Percentiles rank a stretch among this genome's conserved stretches.
Conservation (phyloP, 208 protist species). For the Leishmania turanica region DNA sequence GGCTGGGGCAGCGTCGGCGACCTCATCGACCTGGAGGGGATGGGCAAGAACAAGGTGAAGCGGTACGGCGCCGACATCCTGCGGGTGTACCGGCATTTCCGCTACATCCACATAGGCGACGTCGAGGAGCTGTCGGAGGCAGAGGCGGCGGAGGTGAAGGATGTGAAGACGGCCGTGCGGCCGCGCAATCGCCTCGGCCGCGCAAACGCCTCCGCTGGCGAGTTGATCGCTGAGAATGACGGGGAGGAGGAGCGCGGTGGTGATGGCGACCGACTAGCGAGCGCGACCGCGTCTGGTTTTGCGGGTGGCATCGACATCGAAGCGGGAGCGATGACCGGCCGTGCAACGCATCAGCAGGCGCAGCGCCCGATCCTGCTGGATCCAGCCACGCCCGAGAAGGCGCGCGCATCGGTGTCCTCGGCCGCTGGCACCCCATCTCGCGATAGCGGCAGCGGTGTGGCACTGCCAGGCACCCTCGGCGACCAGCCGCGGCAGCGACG, state of each 20-base stretch:
- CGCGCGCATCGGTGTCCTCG: conserved; percentile 11
- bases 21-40: conserved; percentile 80
- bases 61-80: conserved; percentile 86
- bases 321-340: neutral
- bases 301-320: neutral
- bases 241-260: conserved; percentile 15
- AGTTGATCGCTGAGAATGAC: conserved; percentile 24
- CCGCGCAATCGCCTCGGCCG: conserved; percentile 50
- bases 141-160: conserved; percentile 61
- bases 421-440: conserved; percentile 19
- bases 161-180: conserved; percentile 47
- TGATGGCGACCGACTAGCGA: neutral
- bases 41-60: conserved; percentile 89
- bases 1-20: conserved; percentile 73
- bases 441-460: neutral
- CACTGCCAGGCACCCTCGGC: neutral
- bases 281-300: neutral
- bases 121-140: conserved; percentile 60
- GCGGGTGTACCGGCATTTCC: conserved; percentile 76
- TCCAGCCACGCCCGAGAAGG: conserved; percentile 44
- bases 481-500: conserved; percentile 23
- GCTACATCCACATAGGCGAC: conserved; percentile 81
- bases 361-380: conserved; percentile 28
- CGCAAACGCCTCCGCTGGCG: conserved; percentile 13
- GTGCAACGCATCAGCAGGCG: conserved; percentile 14